phyloP scores from a whole-genome alignment of 2,329 filamentous ascomycete species.

The Colletotrichum spaethianum region DNA sequence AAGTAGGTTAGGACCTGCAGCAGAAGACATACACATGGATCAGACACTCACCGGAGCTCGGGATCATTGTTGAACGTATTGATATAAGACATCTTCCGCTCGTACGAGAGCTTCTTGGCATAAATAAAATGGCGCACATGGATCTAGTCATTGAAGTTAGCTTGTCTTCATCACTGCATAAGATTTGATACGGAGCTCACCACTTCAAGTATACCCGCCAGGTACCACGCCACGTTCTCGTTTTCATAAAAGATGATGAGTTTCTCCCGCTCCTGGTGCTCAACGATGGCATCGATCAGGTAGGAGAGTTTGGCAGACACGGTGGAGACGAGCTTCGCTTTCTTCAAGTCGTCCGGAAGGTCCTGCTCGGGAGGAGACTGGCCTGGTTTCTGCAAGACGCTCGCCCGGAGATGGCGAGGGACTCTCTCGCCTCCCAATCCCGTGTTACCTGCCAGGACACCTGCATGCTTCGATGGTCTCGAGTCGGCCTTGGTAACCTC shows the following conservation, averaged over 20 bases:
- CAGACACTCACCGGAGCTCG: slow-evolving; percentile 65
- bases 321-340: slow-evolving; percentile 80
- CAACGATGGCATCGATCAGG: slow-evolving; percentile 79
- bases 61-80: slow-evolving; percentile 80
- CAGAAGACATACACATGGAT: background rate
- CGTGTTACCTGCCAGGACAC: slow-evolving; percentile 58
- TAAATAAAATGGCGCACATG: slow-evolving; percentile 77
- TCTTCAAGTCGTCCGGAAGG: slow-evolving; percentile 66
- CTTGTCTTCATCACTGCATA: background rate
- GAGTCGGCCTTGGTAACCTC: slow-evolving; percentile 16
- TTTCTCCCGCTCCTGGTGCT: slow-evolving; percentile 81
- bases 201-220: slow-evolving; percentile 86
- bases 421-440: slow-evolving; percentile 55
- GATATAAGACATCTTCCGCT: slow-evolving; percentile 81
- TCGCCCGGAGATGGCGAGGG: slow-evolving; percentile 51
- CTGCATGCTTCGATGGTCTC: slow-evolving; percentile 1
- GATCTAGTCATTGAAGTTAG: slow-evolving; percentile 54
- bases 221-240: slow-evolving; percentile 88
- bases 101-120: slow-evolving; percentile 72
- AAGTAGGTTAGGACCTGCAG: background rate
- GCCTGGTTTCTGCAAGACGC: slow-evolving; percentile 41
- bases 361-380: slow-evolving; percentile 41
- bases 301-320: slow-evolving; percentile 91
- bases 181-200: slow-evolving; percentile 51
- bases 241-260: slow-evolving; percentile 95